These are phyloP conservation scores for Periconia macrospinosa DNA, from an alignment of 2,329 filamentous ascomycete species.

Conservation along the genomic window DNA sequence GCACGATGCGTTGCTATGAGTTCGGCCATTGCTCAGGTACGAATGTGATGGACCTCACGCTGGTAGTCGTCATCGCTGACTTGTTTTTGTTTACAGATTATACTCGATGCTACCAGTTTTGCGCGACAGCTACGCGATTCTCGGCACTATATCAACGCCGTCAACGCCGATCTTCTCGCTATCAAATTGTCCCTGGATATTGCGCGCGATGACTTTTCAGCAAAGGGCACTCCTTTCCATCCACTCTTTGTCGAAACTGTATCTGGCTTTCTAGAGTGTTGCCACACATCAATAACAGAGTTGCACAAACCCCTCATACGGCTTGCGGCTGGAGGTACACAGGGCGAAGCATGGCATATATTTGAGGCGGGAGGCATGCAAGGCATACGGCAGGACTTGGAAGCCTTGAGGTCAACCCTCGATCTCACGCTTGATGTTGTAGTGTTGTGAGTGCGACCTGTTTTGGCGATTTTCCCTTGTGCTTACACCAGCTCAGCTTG, in stretches of 20 bases:
- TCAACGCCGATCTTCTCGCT: constrained; percentile 35
- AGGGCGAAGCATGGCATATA: constrained; percentile 23
- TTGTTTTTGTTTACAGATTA: constrained; percentile 23
- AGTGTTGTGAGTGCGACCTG: constrained; percentile 22
- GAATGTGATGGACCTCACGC: constrained; percentile 6
- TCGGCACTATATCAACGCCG: constrained; percentile 34
- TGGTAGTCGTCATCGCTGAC: constrained; percentile 3
- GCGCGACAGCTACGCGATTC: constrained; percentile 35
- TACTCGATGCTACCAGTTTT: constrained; percentile 32
- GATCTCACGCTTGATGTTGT: constrained; percentile 35
- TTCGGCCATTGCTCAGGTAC: constrained; percentile 34
- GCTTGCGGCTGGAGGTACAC: constrained; percentile 25
- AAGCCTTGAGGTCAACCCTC: constrained; percentile 27
- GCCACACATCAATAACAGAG: constrained; percentile 26
- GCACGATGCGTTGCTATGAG: constrained; percentile 37
- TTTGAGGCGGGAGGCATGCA: constrained; percentile 20
- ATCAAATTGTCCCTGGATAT: constrained; percentile 35
- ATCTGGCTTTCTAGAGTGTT: constrained; percentile 33
- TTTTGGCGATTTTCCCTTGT: background rate
- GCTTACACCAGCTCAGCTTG: background rate
- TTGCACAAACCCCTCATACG: constrained; percentile 33
- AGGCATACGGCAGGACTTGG: constrained; percentile 25
- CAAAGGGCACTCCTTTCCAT: constrained; percentile 18
- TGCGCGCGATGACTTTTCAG: constrained; percentile 35
- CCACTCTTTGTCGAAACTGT: constrained; percentile 26